Evolutionary conservation across 768 basidiomycete genomes (phyloP).

Genomic region (Tulasnella sp.): DNA sequence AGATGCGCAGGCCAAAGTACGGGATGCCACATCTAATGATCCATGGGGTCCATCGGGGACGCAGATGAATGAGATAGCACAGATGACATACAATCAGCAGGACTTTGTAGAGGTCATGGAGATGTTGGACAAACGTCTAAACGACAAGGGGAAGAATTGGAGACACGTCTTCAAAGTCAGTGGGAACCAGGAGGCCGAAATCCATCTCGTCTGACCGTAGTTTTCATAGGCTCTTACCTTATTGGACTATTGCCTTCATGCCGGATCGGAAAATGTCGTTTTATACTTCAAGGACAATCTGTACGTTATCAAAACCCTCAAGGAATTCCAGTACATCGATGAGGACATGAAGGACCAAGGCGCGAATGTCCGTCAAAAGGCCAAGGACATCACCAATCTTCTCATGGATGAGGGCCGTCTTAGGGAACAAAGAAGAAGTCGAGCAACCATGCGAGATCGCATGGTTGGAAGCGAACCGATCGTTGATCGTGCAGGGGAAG

Average conservation of each 20-base stretch:
- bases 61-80: slow-evolving; percentile 98
- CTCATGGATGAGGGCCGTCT: slow-evolving; percentile 76
- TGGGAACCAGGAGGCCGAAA: not conserved
- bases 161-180: slow-evolving; percentile 94
- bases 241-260: slow-evolving; percentile 89
- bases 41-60: slow-evolving; percentile 96
- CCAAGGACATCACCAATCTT: slow-evolving; percentile 94
- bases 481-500: slow-evolving; percentile 30
- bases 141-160: slow-evolving; percentile 99
- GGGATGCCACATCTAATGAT: slow-evolving; percentile 94
- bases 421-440: slow-evolving; percentile 65
- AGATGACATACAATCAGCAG: slow-evolving; percentile 93
- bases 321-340: slow-evolving; percentile 95
- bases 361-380: slow-evolving; percentile 94
- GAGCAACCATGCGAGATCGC: slow-evolving; percentile 88
- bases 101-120: slow-evolving; percentile 99
- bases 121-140: slow-evolving; percentile 96
- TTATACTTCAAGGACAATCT: slow-evolving; percentile 97
- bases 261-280: slow-evolving; percentile 95
- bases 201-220: not conserved
- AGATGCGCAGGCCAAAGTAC: slow-evolving; percentile 86
- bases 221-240: slow-evolving; percentile 67
- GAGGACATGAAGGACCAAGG: slow-evolving; percentile 95
- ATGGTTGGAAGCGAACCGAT: slow-evolving; percentile 56
- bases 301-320: slow-evolving; percentile 96